Base-by-base conservation (phyloP, 257 asterid genomes). In the Fraxinus pennsylvanica region DNA sequence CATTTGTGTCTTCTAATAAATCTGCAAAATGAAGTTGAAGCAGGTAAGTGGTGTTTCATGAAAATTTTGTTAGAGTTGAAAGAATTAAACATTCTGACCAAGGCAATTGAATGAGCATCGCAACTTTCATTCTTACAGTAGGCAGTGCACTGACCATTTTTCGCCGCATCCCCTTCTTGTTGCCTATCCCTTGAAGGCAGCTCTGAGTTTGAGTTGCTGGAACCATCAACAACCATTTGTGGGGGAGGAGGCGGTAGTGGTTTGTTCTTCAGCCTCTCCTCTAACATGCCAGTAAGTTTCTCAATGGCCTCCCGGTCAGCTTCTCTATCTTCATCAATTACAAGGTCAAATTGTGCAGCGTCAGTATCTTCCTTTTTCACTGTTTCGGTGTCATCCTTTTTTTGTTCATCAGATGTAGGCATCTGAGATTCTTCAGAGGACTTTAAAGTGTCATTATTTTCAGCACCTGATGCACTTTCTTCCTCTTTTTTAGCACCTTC, bases 201-300 rank as follows among this genome's bases (percentile, higher is more conserved):
- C 81, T 89, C 99, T 6, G 86, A 76, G 50, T 41, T 41, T 41
- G 50, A 41, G 86, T 83, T 85, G 32, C 81, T 84, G 75, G 90
- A 76, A 76, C 86, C 94, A 79, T 88, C 94, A 63, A 82, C 81
- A 81, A 81, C 50, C 79, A 76, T 69, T 69, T 73, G 91, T 25
- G 89, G 81, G 47, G 90, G 93, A 35, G 97, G 88, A 71, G 92
- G 96, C 68, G 98, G 98, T 73, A 91, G 87, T 68, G 98, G 99
- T 70, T 82, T 91, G 86, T 77, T 92, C 89, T 84, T 96, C 87
- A 93, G 73, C 82, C 99, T 89, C 90, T 96, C 99, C 82, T 92
- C 98, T 77, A 92, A 70, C 95, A 96, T 89, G 77, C 81, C 87
- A n/a, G 82, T 87, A 77, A 96, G 86, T 87, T 93, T 91, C 78